Base-by-base conservation (phyloP, 208 protist species). In the Leishmania arabica region DNA sequence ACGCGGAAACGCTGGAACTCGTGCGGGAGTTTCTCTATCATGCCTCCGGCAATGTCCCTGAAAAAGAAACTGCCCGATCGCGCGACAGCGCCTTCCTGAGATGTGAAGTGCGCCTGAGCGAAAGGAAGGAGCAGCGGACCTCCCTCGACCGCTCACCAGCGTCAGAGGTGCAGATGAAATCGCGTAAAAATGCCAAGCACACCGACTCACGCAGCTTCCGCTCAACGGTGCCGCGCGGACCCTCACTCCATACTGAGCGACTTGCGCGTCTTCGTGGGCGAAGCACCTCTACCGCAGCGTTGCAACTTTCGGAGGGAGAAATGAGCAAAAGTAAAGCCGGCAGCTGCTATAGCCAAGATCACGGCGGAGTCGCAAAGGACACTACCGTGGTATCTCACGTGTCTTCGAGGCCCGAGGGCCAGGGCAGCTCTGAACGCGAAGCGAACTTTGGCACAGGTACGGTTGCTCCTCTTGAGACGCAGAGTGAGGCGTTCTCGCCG, bases 1-100 rank as follows among this genome's bases (percentile, higher is more conserved):
- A 82, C 64, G 68, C 45, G 60, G 72, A 82, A 77, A 64, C 60
- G 53, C 68, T 71, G 40, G 40, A 5, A 42, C 17, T 60, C 24
- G 60, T 47, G 53, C 65, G 37, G n/a, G 53, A 68, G 21, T 60
- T 78, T 45, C 75, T 78, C 45, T 42, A 60, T 78, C 53, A 51
- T 78, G 56, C 45, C 24, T 69, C 53, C 58, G 45, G 15, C 27
- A 24, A 11, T 45, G 19, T 31, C 27, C 27, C 31, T 31, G 9
- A 27, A n/a, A n/a, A 4, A 34, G 34, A 34, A 45, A 34, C 49
- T 24, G 72, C 31, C 17, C 53, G n/a, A 45, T 21, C 19, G 53
- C n/a, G 31, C 31, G 51, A 62, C 69, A 73, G 19, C 69, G 37
- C 69, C 27, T 21, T 31, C 9, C 42, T 51, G 69, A 53, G 69